Percentiles rank a stretch among this genome's conserved stretches.
Evolutionary conservation across 257 asterid genomes (phyloP).

Genomic region (Voacanga thouarsii): DNA sequence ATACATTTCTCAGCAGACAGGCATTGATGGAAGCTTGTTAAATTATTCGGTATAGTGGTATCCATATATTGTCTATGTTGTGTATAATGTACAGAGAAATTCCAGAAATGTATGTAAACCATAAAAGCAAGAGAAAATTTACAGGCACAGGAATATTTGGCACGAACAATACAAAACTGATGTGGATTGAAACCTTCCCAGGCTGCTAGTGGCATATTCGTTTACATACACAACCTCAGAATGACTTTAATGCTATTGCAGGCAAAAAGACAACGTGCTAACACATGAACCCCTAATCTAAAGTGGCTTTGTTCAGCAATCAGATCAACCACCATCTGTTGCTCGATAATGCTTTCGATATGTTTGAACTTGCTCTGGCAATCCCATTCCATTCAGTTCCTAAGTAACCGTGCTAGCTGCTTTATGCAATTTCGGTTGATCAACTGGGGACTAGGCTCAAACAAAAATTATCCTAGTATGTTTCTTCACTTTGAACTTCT

Average conservation of each 20-base stretch:
- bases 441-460: not conserved
- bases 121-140: not conserved
- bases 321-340: not conserved
- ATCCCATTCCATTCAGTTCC: not conserved
- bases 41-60: not conserved
- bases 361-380: not conserved
- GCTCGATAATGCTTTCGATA: not conserved
- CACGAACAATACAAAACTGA: slow-evolving; percentile 12
- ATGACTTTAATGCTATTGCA: slow-evolving; percentile 7
- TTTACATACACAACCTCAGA: slow-evolving; percentile 8
- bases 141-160: too few species aligned
- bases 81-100: not conserved
- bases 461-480: not conserved
- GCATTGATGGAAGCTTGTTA: not conserved
- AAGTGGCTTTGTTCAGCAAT: not conserved
- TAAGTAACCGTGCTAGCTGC: not conserved
- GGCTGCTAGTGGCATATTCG: not conserved
- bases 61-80: not conserved
- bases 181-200: not conserved
- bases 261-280: not conserved
- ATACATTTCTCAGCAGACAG: not conserved
- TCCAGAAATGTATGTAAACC: not conserved
- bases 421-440: not conserved
- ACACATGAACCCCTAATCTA: not conserved
- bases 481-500: not conserved